phyloP scores from a whole-genome alignment of 495 filamentous ascomycete genomes.

The Penicillium mononematosum region DNA sequence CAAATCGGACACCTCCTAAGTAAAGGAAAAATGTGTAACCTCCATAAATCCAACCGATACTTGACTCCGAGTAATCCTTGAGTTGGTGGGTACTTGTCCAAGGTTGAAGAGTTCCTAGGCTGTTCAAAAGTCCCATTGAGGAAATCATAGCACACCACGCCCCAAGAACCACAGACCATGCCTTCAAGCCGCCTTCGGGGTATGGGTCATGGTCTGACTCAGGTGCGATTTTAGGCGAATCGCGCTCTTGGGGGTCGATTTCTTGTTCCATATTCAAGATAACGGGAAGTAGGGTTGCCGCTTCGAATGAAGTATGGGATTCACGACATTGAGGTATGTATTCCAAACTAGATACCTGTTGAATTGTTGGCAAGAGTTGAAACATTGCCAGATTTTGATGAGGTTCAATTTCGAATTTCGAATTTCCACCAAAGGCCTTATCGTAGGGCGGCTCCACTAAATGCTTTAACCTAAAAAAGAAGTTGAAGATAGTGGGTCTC shows the following conservation, averaged over 20 bases:
- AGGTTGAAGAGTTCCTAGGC: constrained; percentile 59
- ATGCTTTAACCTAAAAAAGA: too few species aligned
- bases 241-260: background rate
- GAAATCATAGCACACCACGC: constrained; percentile 62
- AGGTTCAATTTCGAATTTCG: too few species aligned
- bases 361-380: too few species aligned
- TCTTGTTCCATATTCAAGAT: background rate
- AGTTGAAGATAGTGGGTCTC: too few species aligned
- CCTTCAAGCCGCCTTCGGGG: constrained; percentile 64
- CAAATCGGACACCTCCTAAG: constrained; percentile 45
- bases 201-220: constrained; percentile 27
- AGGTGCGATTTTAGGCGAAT: background rate
- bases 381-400: too few species aligned
- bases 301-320: too few species aligned
- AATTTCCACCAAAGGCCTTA: too few species aligned
- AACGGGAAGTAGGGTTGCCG: background rate
- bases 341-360: too few species aligned
- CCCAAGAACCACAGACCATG: constrained; percentile 66
- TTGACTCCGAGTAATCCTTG: constrained; percentile 51
- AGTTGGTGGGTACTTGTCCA: constrained; percentile 57
- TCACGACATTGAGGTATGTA: too few species aligned
- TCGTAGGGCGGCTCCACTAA: too few species aligned
- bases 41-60: constrained; percentile 73
- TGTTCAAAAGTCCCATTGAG: constrained; percentile 67
- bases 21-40: constrained; percentile 61